Evolutionary conservation across 495 filamentous ascomycete species (phyloP).

Genomic region (Tuber magnatum): DNA sequence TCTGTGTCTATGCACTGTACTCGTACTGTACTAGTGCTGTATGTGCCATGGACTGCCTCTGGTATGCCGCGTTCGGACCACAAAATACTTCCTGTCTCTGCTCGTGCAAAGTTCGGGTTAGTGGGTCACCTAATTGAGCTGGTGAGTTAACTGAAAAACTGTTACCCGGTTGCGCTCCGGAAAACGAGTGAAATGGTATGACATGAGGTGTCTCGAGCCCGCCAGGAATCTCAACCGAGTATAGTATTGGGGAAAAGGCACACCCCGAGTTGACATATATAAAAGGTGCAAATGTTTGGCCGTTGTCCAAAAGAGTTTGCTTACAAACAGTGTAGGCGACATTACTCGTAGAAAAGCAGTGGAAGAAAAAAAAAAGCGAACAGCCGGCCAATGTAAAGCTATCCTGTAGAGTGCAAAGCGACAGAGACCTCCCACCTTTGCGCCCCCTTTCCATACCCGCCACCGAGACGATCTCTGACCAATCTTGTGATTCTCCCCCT

Average conservation of each 20-base stretch:
- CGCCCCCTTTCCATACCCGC: slow-evolving; percentile 70
- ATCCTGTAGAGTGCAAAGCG: slow-evolving; percentile 4
- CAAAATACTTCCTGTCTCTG: neutral
- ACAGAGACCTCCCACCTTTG: slow-evolving; percentile 72
- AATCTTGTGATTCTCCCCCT: slow-evolving; percentile 67
- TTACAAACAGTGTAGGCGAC: neutral
- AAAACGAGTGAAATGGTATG: neutral
- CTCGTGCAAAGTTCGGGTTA: neutral
- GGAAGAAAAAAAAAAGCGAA: neutral
- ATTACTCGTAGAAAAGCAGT: neutral
- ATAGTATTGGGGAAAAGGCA: neutral
- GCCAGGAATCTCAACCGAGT: neutral
- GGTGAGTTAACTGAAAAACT: neutral
- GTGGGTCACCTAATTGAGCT: neutral
- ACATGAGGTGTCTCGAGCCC: neutral
- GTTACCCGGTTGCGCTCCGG: neutral
- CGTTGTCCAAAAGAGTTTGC: neutral
- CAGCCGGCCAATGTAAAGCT: neutral
- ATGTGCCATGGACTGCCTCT: no score
- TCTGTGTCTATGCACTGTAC: no score
- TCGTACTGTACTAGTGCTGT: no score
- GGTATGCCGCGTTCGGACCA: neutral
- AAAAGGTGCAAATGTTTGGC: neutral
- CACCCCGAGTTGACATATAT: neutral
- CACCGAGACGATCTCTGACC: slow-evolving; percentile 77